Evolutionary conservation across 2,329 filamentous ascomycete species (phyloP), one percentile per base, ranked within the genome.

Genomic region (Zalaria obscura): DNA sequence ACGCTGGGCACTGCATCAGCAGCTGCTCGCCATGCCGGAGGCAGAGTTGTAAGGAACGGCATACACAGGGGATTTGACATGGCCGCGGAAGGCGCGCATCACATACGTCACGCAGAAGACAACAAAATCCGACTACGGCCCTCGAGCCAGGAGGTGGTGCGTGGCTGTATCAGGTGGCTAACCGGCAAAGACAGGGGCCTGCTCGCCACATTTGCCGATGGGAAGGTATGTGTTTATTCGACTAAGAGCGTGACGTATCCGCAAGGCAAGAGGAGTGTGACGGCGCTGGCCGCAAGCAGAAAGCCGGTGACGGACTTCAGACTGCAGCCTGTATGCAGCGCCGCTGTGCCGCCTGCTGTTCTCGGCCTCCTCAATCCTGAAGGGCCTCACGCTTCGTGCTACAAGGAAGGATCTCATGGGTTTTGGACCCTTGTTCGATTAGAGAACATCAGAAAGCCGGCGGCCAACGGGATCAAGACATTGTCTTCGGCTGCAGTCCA

Each of bases 61-160:
- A 78, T 88, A 47, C 83, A 77, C 55, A 78, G 77, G 55, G 85
- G 82, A 3, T 72, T 86, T 27, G 80, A 78, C 34, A 81, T 80
- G 55, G 82, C 80, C n/a, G 63, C 63, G 45, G 80, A 78, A 43
- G 76, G 71, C 35, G 76, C 82, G 57, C 80, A 70, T 49, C 76
- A 82, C 49, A 72, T 87, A 44, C 77, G 82, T 37, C 81, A 86
- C 51, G 82, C 76, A 0, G 78, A 78, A 7, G 82, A 86, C 55
- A 86, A 84, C 58, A 75, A 84, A 47, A 72, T 87, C 35, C 74
- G 80, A 36, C 65, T 86, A 27, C 82, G 81, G 7, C 62, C 65
- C 7, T 70, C 73, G 37, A 57, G 67, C 26, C 63, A 68, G 10
- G 63, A 63, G 9, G 74, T 77, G 2, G 70, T 70, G 2, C 66